Evolutionary conservation across 108 stramenopile species (phyloP).

Genomic region (Cylindrotheca fusiformis): DNA sequence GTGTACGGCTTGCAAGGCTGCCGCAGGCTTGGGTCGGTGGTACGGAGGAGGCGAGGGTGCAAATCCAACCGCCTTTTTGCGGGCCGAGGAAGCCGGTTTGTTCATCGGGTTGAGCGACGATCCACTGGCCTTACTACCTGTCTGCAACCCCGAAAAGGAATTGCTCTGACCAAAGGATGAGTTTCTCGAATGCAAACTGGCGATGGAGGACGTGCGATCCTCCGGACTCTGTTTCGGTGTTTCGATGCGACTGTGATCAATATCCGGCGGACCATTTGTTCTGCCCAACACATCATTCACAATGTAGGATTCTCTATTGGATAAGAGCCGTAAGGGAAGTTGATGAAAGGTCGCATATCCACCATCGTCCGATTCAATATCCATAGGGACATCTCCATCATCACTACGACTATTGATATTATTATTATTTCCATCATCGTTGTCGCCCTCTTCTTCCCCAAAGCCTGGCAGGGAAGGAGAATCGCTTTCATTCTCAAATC

Average conservation of each 20-base stretch:
- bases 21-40: slow-evolving; percentile 17
- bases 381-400: slow-evolving; percentile 20
- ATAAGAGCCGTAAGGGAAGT: slow-evolving; percentile 60
- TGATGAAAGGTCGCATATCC: slow-evolving; percentile 25
- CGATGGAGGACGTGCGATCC: slow-evolving; percentile 10
- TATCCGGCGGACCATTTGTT: slow-evolving; percentile 50
- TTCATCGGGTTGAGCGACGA: slow-evolving; percentile 5
- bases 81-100: slow-evolving; percentile 11
- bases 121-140: slow-evolving; percentile 1
- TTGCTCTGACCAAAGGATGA: slow-evolving; percentile 9
- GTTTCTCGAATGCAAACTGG: slow-evolving; percentile 16
- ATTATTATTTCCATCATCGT: background rate
- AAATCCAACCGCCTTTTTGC: slow-evolving; percentile 78
- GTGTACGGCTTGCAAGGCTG: slow-evolving; percentile 48
- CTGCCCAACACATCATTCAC: slow-evolving; percentile 75
- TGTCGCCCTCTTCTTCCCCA: no score
- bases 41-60: slow-evolving; percentile 53
- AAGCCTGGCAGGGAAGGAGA: slow-evolving; percentile 12
- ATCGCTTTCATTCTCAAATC: slow-evolving; percentile 63
- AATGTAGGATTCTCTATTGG: slow-evolving; percentile 58
- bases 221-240: slow-evolving; percentile 3
- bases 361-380: slow-evolving; percentile 19
- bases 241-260: slow-evolving; percentile 64
- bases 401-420: background rate
- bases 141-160: slow-evolving; percentile 3